Base-by-base conservation (phyloP, 1,284 basidiomycete genomes). In the Exobasidium cylindrosporum region DNA sequence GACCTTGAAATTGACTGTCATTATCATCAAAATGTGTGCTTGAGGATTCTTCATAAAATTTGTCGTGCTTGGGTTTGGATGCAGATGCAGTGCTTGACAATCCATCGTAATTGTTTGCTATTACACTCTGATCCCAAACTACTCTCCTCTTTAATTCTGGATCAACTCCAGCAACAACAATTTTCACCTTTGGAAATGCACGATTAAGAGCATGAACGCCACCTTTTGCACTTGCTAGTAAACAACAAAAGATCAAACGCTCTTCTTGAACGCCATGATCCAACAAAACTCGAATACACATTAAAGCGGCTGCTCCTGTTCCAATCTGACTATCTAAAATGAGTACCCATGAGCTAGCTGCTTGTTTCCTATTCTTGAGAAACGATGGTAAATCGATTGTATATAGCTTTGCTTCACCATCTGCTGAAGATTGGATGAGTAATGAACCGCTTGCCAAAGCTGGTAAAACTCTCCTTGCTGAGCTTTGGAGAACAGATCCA, bases 281-380 rank as follows among this genome's bases (percentile, higher is more conserved):
- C 28, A 97, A 85, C 17, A 97, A 83, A 3, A 96, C 87, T n/a
- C 95, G 88, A 61, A 98, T 90, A 0, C 92, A 90, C 95, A 97
- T 97, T 80, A 94, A 89, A 0, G 91, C 93, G 3, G 94, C 88
- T 0, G 95, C 94, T 1, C 89, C 95, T 0, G 94, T 97, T 3
- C 92, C 92, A 80, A 97, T 92, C 87, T 95, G 94, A 2, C 91
- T 90, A 77, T 97, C 95, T 31, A 97, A 84, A n/a, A 98, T 81
- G 77, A 97, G 88, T 0, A 95, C 92, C 83, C 87, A 92, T 1
- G 89, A 83, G 47, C 88, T 83, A 62, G 83, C 79, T 1, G 92
- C 76, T 4, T 58, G 63, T 26, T 63, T 55, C 5, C 74, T 60
- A 17, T 62, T 54, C n/a, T 66, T 59, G 5, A 78, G 63, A 58